Evolutionary conservation across 805 yeast genomes (phyloP).

Genomic region (Vanderwaltozyma verrucispora): DNA sequence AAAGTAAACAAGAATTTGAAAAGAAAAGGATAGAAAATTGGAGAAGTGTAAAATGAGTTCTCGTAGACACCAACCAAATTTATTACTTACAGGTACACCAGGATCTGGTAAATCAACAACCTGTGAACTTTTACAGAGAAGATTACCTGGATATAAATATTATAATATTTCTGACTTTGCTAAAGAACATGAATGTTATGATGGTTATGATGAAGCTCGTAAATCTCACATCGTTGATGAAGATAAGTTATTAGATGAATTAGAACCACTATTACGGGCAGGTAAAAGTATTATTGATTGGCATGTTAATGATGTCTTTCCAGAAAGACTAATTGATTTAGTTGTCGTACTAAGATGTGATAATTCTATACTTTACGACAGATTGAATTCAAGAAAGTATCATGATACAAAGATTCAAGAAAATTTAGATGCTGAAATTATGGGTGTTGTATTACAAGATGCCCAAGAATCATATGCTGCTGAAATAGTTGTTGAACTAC

Average conservation of each 20-base stretch:
- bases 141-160: constrained; percentile 33
- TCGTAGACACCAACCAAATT: constrained; percentile 44
- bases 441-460: constrained; percentile 83
- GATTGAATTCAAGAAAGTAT: constrained; percentile 69
- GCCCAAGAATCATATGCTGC: constrained; percentile 75
- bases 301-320: constrained; percentile 96
- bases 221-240: constrained; percentile 88
- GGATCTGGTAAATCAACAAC: constrained; percentile 35
- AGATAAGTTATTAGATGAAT: constrained; percentile 69
- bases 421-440: constrained; percentile 91
- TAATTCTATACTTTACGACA: constrained; percentile 58
- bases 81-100: constrained; percentile 92
- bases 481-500: constrained; percentile 72
- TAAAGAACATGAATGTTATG: constrained; percentile 61
- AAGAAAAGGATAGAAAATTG: too few relatives aligned
- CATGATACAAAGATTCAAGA: constrained; percentile 76
- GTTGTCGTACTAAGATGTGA: constrained; percentile 83
- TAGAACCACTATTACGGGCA: constrained; percentile 65
- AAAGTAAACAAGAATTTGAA: too few relatives aligned
- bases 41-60: constrained; percentile 8
- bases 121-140: constrained; percentile 20
- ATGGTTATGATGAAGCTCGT: constrained; percentile 77
- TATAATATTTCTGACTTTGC: constrained; percentile 76
- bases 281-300: constrained; percentile 94
- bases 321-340: constrained; percentile 83